Evolutionary conservation across 2,329 filamentous ascomycete genomes (phyloP).

Genomic region (Cladophialophora yegresii): DNA sequence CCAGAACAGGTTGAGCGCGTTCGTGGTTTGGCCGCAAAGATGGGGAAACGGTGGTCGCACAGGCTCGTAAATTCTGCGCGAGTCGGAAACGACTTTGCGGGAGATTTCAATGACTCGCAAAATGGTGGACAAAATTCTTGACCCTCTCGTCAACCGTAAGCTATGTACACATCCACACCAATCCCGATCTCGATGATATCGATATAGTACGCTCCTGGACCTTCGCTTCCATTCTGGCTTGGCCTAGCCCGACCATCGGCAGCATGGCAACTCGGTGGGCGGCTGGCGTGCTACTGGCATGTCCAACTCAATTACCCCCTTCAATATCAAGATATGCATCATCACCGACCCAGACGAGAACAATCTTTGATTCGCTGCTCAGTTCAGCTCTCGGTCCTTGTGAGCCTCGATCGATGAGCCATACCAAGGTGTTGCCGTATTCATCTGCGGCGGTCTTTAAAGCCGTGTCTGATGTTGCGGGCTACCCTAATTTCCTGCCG

Average conservation of each 20-base stretch:
- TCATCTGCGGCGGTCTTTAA: constrained; percentile 70
- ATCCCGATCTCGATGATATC: neutral
- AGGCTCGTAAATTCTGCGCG: neutral
- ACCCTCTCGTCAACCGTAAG: neutral
- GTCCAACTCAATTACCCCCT: neutral
- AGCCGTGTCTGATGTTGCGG: constrained; percentile 83
- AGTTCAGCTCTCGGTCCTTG: constrained; percentile 34
- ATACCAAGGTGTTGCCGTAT: constrained; percentile 76
- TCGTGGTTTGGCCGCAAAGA: neutral
- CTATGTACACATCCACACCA: neutral
- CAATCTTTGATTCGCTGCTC: constrained; percentile 35
- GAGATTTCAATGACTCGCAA: neutral
- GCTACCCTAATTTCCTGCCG: constrained; percentile 84
- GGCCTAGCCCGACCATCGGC: neutral
- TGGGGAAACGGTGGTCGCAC: constrained; percentile 16
- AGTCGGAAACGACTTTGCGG: neutral
- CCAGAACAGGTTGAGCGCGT: neutral
- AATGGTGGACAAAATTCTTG: neutral
- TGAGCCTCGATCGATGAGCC: constrained; percentile 64
- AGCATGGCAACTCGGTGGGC: constrained; percentile 3
- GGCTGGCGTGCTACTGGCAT: constrained; percentile 1
- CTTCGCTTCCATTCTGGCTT: neutral
- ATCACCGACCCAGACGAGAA: constrained; percentile 21
- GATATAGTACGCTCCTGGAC: neutral
- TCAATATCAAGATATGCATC: neutral